Evolutionary conservation across 768 basidiomycete species (phyloP).

Genomic region (Xerocomus brunneocitrinus): DNA sequence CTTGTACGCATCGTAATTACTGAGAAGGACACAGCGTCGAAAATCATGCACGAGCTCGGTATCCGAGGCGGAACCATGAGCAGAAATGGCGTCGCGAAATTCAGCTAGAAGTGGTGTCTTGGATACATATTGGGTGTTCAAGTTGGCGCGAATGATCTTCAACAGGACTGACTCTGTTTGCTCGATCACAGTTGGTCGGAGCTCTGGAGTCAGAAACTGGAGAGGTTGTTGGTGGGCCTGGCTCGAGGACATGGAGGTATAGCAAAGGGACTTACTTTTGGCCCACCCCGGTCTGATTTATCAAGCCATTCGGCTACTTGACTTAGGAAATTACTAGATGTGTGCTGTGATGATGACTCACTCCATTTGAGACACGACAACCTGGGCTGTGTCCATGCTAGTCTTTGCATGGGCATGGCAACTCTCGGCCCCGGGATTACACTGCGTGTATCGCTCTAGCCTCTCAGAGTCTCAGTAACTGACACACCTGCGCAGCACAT

Average conservation of each 20-base stretch:
- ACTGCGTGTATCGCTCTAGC: too few species aligned
- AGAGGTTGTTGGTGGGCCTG: background rate
- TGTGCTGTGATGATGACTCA: too few species aligned
- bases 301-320: background rate
- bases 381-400: too few species aligned
- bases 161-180: background rate
- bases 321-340: too few species aligned
- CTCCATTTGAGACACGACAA: too few species aligned
- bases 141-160: background rate
- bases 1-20: slow-evolving; percentile 7
- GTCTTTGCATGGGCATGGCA: too few species aligned
- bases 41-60: background rate
- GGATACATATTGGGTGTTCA: background rate
- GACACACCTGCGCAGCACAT: too few species aligned
- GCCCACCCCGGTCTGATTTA: background rate
- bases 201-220: background rate
- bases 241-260: background rate
- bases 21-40: background rate
- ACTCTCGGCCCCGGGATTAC: too few species aligned
- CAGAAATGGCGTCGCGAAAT: background rate
- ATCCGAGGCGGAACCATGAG: background rate
- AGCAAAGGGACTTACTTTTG: background rate
- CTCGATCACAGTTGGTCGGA: background rate
- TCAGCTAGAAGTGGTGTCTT: background rate
- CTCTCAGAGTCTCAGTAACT: too few species aligned